Conservation (phyloP, 306 rosid genomes). For the Leucaena leucocephala region DNA sequence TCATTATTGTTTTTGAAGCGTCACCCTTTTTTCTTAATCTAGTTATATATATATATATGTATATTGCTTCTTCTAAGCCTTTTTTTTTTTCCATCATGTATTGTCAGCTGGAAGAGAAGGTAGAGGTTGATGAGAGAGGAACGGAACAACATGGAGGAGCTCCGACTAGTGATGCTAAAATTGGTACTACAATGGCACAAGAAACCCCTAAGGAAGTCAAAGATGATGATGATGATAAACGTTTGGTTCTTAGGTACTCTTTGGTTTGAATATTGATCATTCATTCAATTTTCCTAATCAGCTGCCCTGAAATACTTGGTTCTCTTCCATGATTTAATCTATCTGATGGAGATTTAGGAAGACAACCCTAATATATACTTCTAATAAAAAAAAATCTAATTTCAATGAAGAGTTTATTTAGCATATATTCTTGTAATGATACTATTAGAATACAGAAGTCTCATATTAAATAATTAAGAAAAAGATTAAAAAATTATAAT, state of each 20-base stretch:
- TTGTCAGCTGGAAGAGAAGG: slow-evolving; percentile 4
- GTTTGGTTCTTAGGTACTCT: slow-evolving; percentile 33
- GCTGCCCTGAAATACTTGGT: too few species aligned
- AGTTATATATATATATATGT: background rate
- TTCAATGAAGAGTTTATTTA: too few species aligned
- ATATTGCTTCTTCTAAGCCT: background rate
- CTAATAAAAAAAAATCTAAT: too few species aligned
- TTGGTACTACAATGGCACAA: background rate
- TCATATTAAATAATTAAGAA: too few species aligned
- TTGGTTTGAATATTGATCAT: background rate
- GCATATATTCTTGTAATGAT: too few species aligned
- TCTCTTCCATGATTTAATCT: background rate
- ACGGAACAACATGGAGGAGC: background rate
- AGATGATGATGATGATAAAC: background rate
- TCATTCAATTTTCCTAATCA: background rate
- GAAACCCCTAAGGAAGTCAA: background rate
- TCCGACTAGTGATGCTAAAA: background rate
- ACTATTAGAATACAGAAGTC: too few species aligned
- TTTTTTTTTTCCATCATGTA: background rate
- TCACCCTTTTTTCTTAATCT: background rate
- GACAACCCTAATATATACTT: too few species aligned
- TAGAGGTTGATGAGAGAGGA: background rate
- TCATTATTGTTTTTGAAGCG: background rate
- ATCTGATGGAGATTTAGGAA: too few species aligned
- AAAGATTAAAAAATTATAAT: too few species aligned